These are phyloP conservation scores for Ogataea neopini DNA, from an alignment of 805 yeast species.

Conservation along the genomic window DNA sequence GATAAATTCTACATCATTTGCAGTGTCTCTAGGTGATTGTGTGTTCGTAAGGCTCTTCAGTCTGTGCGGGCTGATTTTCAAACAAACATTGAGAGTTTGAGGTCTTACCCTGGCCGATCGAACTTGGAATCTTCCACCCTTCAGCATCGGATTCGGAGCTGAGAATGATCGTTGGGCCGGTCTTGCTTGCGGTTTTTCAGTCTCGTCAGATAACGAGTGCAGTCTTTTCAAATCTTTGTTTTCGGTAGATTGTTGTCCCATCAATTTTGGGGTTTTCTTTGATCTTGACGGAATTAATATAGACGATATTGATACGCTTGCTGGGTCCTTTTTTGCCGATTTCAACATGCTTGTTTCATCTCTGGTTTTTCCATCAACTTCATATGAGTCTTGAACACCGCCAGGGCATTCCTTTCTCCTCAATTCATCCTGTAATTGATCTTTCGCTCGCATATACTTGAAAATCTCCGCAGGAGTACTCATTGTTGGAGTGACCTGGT, in stretches of 20 bases:
- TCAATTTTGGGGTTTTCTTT: background rate
- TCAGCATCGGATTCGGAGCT: conserved; percentile 10
- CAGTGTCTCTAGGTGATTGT: background rate
- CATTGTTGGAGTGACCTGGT: conserved; percentile 1
- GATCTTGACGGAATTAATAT: conserved; percentile 1
- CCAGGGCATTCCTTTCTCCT: background rate
- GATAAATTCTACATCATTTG: background rate
- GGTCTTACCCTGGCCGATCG: conserved; percentile 14
- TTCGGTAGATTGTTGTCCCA: background rate
- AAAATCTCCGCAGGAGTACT: conserved; percentile 23
- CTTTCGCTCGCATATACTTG: conserved; percentile 16
- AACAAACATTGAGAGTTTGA: conserved; percentile 15
- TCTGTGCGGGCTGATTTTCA: conserved; percentile 17
- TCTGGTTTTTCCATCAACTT: background rate
- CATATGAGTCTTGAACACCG: background rate
- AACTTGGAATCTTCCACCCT: conserved; percentile 20
- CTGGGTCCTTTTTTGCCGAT: background rate
- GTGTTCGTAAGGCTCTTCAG: conserved; percentile 1
- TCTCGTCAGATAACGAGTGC: background rate
- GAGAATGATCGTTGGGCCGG: conserved; percentile 1
- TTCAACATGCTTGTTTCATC: background rate
- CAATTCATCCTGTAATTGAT: conserved; percentile 5
- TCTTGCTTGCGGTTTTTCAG: background rate
- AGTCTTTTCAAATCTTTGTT: background rate
- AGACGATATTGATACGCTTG: conserved; percentile 8